Evolutionary conservation across 2,329 filamentous ascomycete species (phyloP), one percentile per base, ranked within the genome.

Genomic region (Colletotrichum sansevieriae): DNA sequence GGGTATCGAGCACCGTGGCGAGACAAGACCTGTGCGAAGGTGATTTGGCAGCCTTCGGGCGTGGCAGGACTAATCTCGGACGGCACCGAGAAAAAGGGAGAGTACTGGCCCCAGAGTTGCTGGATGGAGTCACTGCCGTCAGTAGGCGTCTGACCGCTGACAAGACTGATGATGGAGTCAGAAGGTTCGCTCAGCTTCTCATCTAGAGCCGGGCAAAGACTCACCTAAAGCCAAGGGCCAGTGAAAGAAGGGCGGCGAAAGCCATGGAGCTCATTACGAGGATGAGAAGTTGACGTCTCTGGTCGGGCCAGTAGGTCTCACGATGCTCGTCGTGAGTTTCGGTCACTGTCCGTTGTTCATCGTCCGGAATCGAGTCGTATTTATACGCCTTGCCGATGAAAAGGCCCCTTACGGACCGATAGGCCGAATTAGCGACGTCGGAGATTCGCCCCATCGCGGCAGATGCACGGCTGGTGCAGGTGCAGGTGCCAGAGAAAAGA

Each of bases 1-100:
- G 95, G 95, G 76, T 93, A 92, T 60, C 95, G 88, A 43, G 93
- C 92, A 55, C 94, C 95, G 77, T 98, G 95, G 2, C 95, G 90
- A 22, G 93, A 94, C 55, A 98, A 85, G 25, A 95, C 83, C 75
- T 95, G 92, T 1, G 87, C 95, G 78, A 97, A 95, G 3, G 90
- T 95, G 73, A 95, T 81, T 12, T 87, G 82, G 80, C 95, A 98
- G n/a, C 83, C 84, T 0, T 82, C 72, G 0, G 94, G 94, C 1
- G 91, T 81, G 8, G 83, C 82, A 7, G 84, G 73, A 15, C 88
- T 82, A 58, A 93, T 87, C 3, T 87, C 83, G 1, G 91, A 94
- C 7, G 90, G 86, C 0, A 95, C 90, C 1, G 90, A 86, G 79
- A 92, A 97, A 81, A 90, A 97, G 2, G 94, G 93, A 18, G 93